Percentiles rank a stretch among this genome's conserved stretches.
Evolutionary conservation across 257 asterid species (phyloP).

Genomic region (Scutellaria baicalensis): DNA sequence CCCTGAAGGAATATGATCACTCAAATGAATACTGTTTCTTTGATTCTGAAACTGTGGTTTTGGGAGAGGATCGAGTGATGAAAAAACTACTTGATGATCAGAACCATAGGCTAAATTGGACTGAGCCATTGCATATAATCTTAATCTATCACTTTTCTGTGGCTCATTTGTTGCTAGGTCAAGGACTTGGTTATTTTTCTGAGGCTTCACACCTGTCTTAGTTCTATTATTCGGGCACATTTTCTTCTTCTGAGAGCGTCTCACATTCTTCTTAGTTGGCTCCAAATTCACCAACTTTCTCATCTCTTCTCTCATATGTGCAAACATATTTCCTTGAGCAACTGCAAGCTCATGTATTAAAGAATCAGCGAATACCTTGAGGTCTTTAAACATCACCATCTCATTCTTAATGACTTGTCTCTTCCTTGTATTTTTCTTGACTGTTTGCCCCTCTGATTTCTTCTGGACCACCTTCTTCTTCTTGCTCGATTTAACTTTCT

Average conservation of each 20-base stretch:
- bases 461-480: constrained; percentile 7
- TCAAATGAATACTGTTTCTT: constrained; percentile 11
- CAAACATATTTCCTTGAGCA: constrained; percentile 36
- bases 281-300: constrained; percentile 6
- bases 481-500: constrained; percentile 12
- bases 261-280: constrained; percentile 4
- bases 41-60: constrained; percentile 18
- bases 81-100: constrained; percentile 12
- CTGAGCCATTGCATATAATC: constrained; percentile 4
- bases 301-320: constrained; percentile 37
- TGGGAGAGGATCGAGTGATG: constrained; percentile 14
- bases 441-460: not conserved
- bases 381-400: constrained; percentile 22
- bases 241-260: constrained; percentile 1
- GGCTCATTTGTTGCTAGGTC: not conserved
- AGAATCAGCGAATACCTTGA: constrained; percentile 36
- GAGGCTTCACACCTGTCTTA: constrained; percentile 6
- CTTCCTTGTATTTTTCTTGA: constrained; percentile 14
- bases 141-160: not conserved
- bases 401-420: constrained; percentile 4
- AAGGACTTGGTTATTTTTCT: not conserved
- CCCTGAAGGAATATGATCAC: constrained; percentile 4
- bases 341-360: constrained; percentile 38
- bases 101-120: not conserved
- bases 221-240: not conserved